These are phyloP conservation scores for Aspergillus tamarii DNA, from an alignment of 2,329 filamentous ascomycete species.

Conservation along the genomic window DNA sequence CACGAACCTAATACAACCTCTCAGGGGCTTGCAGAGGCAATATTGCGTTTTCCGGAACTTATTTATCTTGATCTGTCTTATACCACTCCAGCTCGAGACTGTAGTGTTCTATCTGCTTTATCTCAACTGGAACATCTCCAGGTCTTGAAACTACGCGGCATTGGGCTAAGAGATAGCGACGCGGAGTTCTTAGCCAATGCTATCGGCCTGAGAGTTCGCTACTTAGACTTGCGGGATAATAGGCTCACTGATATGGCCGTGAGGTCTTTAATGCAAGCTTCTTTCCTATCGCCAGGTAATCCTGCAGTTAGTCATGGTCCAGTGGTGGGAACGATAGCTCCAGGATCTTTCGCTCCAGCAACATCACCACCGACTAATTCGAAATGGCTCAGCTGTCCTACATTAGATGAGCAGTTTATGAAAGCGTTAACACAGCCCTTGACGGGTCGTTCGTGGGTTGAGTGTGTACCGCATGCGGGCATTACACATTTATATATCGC, in stretches of 20 bases:
- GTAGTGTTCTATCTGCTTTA: constrained; percentile 52
- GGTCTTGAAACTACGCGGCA: constrained; percentile 59
- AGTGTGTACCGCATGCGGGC: constrained; percentile 57
- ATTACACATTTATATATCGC: constrained; percentile 65
- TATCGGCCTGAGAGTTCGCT: constrained; percentile 56
- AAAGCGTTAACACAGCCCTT: constrained; percentile 53
- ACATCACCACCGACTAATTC: constrained; percentile 8
- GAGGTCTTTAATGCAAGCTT: constrained; percentile 55
- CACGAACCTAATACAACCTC: constrained; percentile 63
- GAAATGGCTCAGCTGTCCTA: constrained; percentile 32
- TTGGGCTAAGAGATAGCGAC: constrained; percentile 58
- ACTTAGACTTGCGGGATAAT: constrained; percentile 62
- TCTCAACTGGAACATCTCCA: constrained; percentile 54
- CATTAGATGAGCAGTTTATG: constrained; percentile 53
- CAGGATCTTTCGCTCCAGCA: constrained; percentile 1
- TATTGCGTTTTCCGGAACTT: constrained; percentile 57
- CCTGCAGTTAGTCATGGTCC: not conserved
- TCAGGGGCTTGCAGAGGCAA: constrained; percentile 53
- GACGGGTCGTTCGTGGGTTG: constrained; percentile 57
- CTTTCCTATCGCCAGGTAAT: constrained; percentile 42
- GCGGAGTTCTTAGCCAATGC: constrained; percentile 56
- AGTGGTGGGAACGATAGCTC: constrained; percentile 4
- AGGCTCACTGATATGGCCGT: constrained; percentile 59
- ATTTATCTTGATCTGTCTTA: constrained; percentile 63
- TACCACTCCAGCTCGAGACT: constrained; percentile 54